Percentiles rank a stretch among this genome's conserved stretches.
Evolutionary conservation across 2,329 filamentous ascomycete genomes (phyloP).

Genomic region (Beauveria australis): DNA sequence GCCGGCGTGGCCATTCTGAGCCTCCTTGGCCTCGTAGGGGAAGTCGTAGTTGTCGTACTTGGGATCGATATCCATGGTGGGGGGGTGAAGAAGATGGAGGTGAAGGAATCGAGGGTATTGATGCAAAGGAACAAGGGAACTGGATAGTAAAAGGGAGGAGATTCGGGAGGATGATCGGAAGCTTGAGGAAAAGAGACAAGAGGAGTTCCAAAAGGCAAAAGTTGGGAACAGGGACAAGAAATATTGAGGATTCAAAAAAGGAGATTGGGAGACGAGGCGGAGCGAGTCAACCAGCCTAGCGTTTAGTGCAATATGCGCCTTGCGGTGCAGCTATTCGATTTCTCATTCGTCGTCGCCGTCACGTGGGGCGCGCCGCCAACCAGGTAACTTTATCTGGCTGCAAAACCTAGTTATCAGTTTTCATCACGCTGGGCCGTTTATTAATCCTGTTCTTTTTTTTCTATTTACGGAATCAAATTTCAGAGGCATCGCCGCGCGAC

Average conservation of each 20-base stretch:
- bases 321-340: no score
- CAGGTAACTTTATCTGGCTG: no score
- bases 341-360: no score
- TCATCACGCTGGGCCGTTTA: no score
- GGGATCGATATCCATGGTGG: constrained; percentile 57
- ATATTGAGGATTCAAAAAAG: neutral
- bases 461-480: no score
- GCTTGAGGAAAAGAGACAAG: neutral
- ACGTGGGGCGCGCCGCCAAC: no score
- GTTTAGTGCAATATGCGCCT: constrained; percentile 1
- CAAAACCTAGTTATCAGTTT: no score
- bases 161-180: neutral
- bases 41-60: constrained; percentile 97
- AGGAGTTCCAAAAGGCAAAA: constrained; percentile 9
- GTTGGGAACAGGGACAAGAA: neutral
- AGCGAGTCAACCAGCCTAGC: neutral
- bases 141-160: neutral
- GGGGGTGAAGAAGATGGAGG: constrained; percentile 12
- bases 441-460: no score
- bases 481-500: no score
- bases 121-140: neutral
- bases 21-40: constrained; percentile 66
- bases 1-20: constrained; percentile 73
- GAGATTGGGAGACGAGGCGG: constrained; percentile 8
- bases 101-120: neutral